These are phyloP conservation scores for Aureobasidium sp. DNA, from an alignment of 2,329 filamentous ascomycete genomes.

Conservation along the genomic window DNA sequence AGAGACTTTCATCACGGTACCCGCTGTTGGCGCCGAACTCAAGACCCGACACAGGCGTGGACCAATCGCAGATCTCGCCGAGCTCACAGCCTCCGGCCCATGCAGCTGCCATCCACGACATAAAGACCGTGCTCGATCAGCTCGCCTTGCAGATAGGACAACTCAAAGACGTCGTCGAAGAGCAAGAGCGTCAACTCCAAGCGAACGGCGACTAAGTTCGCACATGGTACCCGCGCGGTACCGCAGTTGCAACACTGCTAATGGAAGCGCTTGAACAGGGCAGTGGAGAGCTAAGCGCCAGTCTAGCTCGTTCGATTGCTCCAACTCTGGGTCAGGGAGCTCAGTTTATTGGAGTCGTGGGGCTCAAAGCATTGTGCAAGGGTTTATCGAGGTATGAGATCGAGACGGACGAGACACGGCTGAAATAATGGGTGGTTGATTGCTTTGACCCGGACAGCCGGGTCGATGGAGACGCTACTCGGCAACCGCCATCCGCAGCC, in stretches of 20 bases:
- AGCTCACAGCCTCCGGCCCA: background rate
- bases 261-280: background rate
- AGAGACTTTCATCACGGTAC: slow-evolving; percentile 20
- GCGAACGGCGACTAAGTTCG: background rate
- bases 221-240: background rate
- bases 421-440: slow-evolving; percentile 2
- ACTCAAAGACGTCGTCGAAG: slow-evolving; percentile 31
- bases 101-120: background rate
- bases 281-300: background rate
- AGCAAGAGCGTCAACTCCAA: slow-evolving; percentile 21
- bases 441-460: background rate
- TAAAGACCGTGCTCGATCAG: slow-evolving; percentile 12
- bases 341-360: background rate
- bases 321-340: background rate
- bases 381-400: background rate
- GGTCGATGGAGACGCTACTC: slow-evolving; percentile 1
- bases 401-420: background rate
- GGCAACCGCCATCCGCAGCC: slow-evolving; percentile 10
- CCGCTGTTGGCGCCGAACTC: slow-evolving; percentile 18
- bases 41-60: slow-evolving; percentile 8
- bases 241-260: background rate
- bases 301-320: background rate
- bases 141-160: slow-evolving; percentile 32
- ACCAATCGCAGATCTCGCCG: background rate
- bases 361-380: background rate